Percentiles rank a stretch among this genome's conserved stretches.
phyloP scores from a whole-genome alignment of 768 basidiomycete species.

The Mycena vulgaris region DNA sequence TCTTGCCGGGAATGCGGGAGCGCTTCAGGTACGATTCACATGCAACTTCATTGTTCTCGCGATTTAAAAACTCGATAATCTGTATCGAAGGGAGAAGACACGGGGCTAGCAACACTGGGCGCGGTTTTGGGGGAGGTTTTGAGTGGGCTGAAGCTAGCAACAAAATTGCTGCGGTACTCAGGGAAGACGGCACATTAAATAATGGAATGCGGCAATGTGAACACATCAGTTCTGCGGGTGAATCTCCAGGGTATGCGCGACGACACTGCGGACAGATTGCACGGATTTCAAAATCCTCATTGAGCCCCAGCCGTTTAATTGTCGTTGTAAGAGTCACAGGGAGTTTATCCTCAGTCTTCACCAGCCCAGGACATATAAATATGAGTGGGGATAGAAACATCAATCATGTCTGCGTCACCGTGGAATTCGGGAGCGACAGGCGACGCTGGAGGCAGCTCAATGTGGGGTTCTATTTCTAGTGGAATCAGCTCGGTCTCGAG shows the following conservation, averaged over 20 bases:
- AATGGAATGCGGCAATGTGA: neutral
- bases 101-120: neutral
- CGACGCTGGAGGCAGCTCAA: neutral
- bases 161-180: neutral
- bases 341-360: neutral
- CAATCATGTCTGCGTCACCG: too few species aligned
- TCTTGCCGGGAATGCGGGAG: neutral
- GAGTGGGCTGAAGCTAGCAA: neutral
- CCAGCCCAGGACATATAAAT: neutral
- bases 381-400: too few species aligned
- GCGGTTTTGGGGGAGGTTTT: neutral
- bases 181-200: neutral
- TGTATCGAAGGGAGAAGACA: neutral
- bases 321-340: slow-evolving; percentile 14
- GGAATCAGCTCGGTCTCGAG: too few species aligned
- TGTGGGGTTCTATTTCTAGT: too few species aligned
- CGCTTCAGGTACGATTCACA: slow-evolving; percentile 6
- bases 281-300: slow-evolving; percentile 2
- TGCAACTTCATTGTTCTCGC: neutral
- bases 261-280: slow-evolving; percentile 10
- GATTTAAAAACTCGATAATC: neutral
- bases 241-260: neutral
- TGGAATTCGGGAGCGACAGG: too few species aligned
- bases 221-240: slow-evolving; percentile 1
- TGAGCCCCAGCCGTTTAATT: slow-evolving; percentile 1